These are phyloP conservation scores for Penicillium capsulatum DNA, from an alignment of 2,329 filamentous ascomycete genomes.

Conservation along the genomic window DNA sequence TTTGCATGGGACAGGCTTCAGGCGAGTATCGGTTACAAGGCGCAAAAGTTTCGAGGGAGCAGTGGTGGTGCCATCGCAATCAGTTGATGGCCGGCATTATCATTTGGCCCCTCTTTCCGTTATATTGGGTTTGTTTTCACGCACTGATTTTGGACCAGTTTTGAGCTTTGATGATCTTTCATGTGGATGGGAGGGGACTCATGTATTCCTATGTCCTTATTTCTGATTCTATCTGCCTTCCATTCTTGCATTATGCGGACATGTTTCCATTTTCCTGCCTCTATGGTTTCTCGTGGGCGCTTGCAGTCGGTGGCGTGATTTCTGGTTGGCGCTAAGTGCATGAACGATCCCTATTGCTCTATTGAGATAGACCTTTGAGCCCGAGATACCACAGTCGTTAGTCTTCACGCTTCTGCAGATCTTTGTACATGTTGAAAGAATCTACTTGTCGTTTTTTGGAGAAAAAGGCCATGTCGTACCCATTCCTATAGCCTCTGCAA, in stretches of 20 bases:
- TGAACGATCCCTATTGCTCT: conserved; percentile 30
- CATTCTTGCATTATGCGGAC: conserved; percentile 4
- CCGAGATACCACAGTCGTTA: conserved; percentile 40
- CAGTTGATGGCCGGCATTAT: conserved; percentile 4
- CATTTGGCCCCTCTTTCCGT: conserved; percentile 12
- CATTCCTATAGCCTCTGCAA: too few relatives aligned
- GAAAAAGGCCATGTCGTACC: too few relatives aligned
- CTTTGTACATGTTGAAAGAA: conserved; percentile 20
- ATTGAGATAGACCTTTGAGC: conserved; percentile 40
- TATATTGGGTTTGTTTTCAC: conserved; percentile 17
- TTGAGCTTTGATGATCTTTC: conserved; percentile 22
- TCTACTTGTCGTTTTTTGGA: conserved; percentile 11
- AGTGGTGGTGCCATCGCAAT: conserved; percentile 15
- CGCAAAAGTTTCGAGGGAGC: conserved; percentile 32
- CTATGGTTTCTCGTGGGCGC: conserved; percentile 20
- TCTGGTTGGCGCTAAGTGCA: conserved; percentile 35
- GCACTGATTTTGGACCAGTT: conserved; percentile 18
- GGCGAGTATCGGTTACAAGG: conserved; percentile 40
- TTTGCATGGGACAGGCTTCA: conserved; percentile 41
- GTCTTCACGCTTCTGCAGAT: conserved; percentile 1
- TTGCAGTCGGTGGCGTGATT: conserved; percentile 32
- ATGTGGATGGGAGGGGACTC: conserved; percentile 21
- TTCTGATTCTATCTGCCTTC: conserved; percentile 8
- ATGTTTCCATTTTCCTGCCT: conserved; percentile 9
- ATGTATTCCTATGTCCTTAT: conserved; percentile 27